A percentile compares a stretch with the other conserved stretches of the same genome.
These are phyloP conservation scores for Castanopsis chinensis DNA, from an alignment of 306 rosid genomes.

Conservation along the genomic window DNA sequence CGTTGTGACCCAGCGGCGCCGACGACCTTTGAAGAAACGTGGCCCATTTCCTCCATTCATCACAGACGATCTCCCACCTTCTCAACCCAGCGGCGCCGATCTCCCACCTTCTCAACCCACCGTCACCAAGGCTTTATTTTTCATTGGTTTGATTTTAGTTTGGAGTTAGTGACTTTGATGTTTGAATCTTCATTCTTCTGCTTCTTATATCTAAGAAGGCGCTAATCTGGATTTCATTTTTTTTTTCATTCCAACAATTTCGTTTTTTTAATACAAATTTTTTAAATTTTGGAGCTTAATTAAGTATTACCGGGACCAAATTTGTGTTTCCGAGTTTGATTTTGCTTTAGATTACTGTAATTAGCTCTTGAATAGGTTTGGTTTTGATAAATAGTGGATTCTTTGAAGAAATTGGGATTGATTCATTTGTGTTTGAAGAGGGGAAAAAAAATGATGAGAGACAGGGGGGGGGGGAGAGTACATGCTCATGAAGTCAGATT, in stretches of 20 bases:
- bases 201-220: neutral
- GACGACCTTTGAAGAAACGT: no score
- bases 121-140: no score
- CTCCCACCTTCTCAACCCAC: no score
- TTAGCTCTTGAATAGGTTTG: conserved; percentile 7
- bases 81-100: no score
- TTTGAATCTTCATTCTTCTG: neutral
- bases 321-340: neutral
- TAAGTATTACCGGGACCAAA: neutral
- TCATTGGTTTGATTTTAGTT: conserved; percentile 34
- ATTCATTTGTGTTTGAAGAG: neutral
- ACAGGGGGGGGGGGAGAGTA: no score
- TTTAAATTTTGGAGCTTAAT: neutral
- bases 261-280: neutral
- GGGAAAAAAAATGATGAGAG: no score
- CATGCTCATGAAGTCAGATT: no score
- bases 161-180: neutral
- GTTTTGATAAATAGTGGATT: neutral
- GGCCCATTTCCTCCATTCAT: no score
- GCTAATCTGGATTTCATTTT: neutral
- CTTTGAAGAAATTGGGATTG: neutral
- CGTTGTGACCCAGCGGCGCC: no score
- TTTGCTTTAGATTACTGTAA: conserved; percentile 9
- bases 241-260: neutral
- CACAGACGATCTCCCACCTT: no score